These are phyloP conservation scores for Domatiomyces globalis DNA, from an alignment of 2,329 filamentous ascomycete species.

Conservation along the genomic window DNA sequence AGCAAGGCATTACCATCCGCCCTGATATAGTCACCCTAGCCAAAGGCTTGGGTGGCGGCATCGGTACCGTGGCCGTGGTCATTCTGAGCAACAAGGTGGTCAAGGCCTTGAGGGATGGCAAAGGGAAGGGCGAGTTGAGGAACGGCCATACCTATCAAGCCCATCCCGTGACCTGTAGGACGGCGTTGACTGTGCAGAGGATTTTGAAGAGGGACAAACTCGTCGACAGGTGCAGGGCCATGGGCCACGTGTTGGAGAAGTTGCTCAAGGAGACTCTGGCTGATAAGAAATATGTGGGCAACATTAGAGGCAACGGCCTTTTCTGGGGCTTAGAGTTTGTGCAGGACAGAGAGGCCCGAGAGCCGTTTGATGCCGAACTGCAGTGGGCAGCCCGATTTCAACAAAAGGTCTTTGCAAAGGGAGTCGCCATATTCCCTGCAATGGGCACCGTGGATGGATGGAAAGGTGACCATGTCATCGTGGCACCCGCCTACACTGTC, in stretches of 20 bases:
- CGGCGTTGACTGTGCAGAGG: conserved; percentile 36
- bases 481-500: conserved; percentile 41
- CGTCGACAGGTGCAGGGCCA: conserved; percentile 28
- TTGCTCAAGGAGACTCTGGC: conserved; percentile 33
- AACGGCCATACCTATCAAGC: conserved; percentile 48
- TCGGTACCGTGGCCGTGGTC: conserved; percentile 41
- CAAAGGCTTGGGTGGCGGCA: conserved; percentile 46
- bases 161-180: conserved; percentile 42
- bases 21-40: conserved; percentile 48
- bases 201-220: conserved; percentile 39
- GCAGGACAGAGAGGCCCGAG: conserved; percentile 38
- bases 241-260: conserved; percentile 24
- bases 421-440: conserved; percentile 40
- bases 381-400: conserved; percentile 34
- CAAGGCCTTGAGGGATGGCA: conserved; percentile 34
- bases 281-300: conserved; percentile 37
- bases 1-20: conserved; percentile 37
- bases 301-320: conserved; percentile 45
- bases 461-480: conserved; percentile 39
- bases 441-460: conserved; percentile 37
- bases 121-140: conserved; percentile 37
- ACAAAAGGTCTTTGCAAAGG: conserved; percentile 21
- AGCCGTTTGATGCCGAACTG: conserved; percentile 35
- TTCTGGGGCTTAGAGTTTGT: conserved; percentile 51
- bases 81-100: conserved; percentile 38